phyloP scores from a whole-genome alignment of 2,329 filamentous ascomycete species.

The Colletotrichum sp. region DNA sequence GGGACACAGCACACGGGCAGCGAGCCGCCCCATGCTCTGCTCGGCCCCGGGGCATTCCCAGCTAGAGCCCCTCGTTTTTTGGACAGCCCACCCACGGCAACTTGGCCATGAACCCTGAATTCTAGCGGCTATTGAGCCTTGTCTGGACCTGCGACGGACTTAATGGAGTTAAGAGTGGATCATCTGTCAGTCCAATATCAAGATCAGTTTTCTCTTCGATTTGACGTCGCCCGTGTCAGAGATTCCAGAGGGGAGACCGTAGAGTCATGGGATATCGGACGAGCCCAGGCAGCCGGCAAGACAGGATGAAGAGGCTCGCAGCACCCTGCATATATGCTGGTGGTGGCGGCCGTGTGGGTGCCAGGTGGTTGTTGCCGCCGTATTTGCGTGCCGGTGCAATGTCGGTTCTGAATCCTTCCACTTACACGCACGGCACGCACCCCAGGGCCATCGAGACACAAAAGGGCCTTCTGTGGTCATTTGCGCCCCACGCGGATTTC shows the following conservation, averaged over 20 bases:
- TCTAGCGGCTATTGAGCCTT: neutral
- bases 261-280: neutral
- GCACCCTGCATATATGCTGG: neutral
- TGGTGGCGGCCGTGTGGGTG: neutral
- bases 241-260: neutral
- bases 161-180: conserved; percentile 11
- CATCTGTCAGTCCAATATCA: neutral
- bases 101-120: conserved; percentile 6
- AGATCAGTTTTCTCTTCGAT: neutral
- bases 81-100: neutral
- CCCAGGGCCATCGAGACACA: neutral
- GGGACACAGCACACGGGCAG: neutral
- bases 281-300: neutral
- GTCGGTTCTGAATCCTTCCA: neutral
- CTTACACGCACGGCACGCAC: neutral
- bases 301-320: neutral
- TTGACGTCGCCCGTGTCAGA: neutral
- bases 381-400: neutral
- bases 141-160: conserved; percentile 13
- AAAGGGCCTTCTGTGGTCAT: neutral
- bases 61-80: neutral
- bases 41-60: neutral
- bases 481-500: neutral
- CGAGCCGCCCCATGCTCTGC: neutral
- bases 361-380: neutral